Base-by-base conservation (phyloP, 176 grass and related monocot species). In the Puya raimondii region DNA sequence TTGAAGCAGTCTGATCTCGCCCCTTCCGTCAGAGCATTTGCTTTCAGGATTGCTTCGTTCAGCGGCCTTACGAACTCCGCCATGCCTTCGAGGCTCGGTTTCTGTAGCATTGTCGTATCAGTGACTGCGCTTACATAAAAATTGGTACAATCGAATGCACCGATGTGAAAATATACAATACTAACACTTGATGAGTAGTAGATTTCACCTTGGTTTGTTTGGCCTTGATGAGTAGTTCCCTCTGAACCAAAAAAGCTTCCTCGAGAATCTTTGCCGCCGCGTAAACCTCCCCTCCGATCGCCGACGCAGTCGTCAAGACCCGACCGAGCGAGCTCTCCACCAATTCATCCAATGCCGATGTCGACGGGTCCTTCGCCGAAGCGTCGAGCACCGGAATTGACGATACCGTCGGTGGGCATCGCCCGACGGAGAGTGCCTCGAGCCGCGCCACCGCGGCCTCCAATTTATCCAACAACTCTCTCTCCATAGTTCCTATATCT, bases 361-460 rank as follows among this genome's bases (percentile, higher is more conserved):
- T 72, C 15, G 86, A 54, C 0, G 79, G 79, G 26, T 81, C 78
- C 4, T 64, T 52, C 33, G 70, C 26, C 12, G 74, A 65, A 15
- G 64, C 79, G 23, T 54, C 64, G 12, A 15, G 11, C 12, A 77
- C 42, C 14, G 33, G 75, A 17, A 18, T 52, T 53, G 71, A 26
- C 57, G 23, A 16, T 15, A 50, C 49, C 14, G 70, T 58, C 11
- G 53, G 15, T 13, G 26, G 68, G 13, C 15, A 49, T 47, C 65
- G 67, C 0, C 33, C 33, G 5, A 26, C 67, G 6, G 22, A 66
- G 66, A 82, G 64, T 10, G 64, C 75, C 80, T 89, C 82, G 1
- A 88, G 78, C 20, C 64, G 81, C 61, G 81, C 70, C 64, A 85
- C 86, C 63, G 76, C 79, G 15, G 72, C 53, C 64, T 89, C 86